Evolutionary conservation across 2,329 filamentous ascomycete species (phyloP).

Genomic region (Aspergillus phoenicis): DNA sequence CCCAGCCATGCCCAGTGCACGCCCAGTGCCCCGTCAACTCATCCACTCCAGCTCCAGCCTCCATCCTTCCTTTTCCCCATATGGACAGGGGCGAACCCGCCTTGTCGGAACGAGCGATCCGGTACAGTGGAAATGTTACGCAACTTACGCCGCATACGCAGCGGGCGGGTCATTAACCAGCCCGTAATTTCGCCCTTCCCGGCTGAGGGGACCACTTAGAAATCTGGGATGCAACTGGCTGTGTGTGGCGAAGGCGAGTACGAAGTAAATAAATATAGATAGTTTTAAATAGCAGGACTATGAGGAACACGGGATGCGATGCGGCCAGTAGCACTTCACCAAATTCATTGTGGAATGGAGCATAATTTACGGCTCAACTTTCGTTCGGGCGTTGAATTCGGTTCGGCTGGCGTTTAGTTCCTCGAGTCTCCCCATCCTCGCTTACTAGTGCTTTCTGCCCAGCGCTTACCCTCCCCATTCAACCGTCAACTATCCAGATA

Average conservation of each 20-base stretch:
- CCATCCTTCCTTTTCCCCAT: conserved; percentile 2
- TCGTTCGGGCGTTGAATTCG: not conserved
- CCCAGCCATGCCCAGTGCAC: not conserved
- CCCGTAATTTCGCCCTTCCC: not conserved
- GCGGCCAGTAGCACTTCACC: not conserved
- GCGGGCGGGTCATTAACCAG: not conserved
- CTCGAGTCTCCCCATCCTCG: not conserved
- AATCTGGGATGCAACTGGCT: not conserved
- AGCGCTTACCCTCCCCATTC: not conserved
- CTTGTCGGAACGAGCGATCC: conserved; percentile 9
- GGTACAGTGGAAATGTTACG: conserved; percentile 4
- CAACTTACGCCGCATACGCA: conserved; percentile 1
- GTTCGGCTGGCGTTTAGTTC: not conserved
- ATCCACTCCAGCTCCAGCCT: not conserved
- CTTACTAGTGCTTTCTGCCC: not conserved
- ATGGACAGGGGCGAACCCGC: conserved; percentile 6
- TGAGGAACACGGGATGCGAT: too few relatives aligned
- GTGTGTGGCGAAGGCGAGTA: not conserved
- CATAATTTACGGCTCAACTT: not conserved
- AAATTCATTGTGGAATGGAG: not conserved
- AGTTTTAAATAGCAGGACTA: not conserved
- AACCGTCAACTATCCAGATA: not conserved
- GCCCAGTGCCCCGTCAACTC: not conserved
- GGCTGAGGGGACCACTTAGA: not conserved
- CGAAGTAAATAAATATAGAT: not conserved